phyloP scores from a whole-genome alignment of 2,329 filamentous ascomycete species.

The Aspergillus aculeatinus region DNA sequence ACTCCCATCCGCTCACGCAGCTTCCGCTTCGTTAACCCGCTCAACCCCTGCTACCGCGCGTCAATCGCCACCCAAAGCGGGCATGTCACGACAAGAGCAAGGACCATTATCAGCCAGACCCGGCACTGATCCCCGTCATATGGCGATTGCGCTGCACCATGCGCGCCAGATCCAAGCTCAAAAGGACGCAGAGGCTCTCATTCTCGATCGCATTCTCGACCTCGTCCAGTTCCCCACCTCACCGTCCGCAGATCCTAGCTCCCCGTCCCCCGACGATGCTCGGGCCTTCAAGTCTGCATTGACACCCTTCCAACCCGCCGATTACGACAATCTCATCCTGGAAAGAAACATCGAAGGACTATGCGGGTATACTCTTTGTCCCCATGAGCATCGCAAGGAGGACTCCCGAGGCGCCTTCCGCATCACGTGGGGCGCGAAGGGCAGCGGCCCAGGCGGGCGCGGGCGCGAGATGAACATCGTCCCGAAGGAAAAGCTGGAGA shows the following conservation, averaged over 20 bases:
- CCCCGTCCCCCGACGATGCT: slow-evolving; percentile 60
- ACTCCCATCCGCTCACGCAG: slow-evolving; percentile 41
- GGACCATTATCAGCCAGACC: slow-evolving; percentile 34
- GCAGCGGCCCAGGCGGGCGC: slow-evolving; percentile 43
- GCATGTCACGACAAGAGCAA: slow-evolving; percentile 30
- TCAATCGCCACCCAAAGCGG: slow-evolving; percentile 20
- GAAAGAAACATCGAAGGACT: slow-evolving; percentile 81
- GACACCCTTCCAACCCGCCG: slow-evolving; percentile 74
- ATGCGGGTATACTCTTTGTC: slow-evolving; percentile 84
- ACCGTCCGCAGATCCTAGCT: slow-evolving; percentile 51
- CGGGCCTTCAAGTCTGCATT: slow-evolving; percentile 65
- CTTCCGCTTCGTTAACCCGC: slow-evolving; percentile 43
- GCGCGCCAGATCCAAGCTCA: slow-evolving; percentile 78
- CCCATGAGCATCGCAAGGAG: slow-evolving; percentile 59
- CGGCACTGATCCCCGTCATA: slow-evolving; percentile 45
- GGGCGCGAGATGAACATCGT: slow-evolving; percentile 65
- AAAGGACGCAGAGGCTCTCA: slow-evolving; percentile 72
- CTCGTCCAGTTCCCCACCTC: slow-evolving; percentile 65
- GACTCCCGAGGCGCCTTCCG: slow-evolving; percentile 65
- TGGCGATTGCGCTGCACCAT: slow-evolving; percentile 74
- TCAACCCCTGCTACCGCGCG: slow-evolving; percentile 45
- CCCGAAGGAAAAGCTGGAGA: slow-evolving; percentile 69
- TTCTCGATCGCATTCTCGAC: slow-evolving; percentile 69
- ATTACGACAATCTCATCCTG: slow-evolving; percentile 84
- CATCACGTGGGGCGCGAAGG: slow-evolving; percentile 58